Conservation (phyloP, 495 filamentous ascomycete genomes). For the Saxophila tyrrhenica region DNA sequence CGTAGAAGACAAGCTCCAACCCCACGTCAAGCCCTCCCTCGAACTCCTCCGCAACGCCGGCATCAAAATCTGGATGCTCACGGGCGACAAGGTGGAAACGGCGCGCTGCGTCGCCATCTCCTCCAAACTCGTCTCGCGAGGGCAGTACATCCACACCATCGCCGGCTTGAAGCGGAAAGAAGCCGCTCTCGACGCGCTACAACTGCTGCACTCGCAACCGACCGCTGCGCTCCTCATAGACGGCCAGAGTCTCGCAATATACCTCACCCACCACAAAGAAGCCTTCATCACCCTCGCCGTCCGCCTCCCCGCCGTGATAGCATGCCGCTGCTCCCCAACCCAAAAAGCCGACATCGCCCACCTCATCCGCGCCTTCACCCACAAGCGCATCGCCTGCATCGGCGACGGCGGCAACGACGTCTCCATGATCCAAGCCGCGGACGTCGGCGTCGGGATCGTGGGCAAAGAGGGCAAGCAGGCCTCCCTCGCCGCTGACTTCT, state of each 20-base stretch:
- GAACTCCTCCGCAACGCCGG: constrained; percentile 94
- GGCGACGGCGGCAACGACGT: constrained; percentile 98
- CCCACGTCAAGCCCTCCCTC: constrained; percentile 86
- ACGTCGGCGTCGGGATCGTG: constrained; percentile 95
- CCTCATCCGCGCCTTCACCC: constrained; percentile 83
- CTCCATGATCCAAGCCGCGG: constrained; percentile 97
- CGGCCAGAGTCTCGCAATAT: constrained; percentile 74
- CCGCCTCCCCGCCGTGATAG: constrained; percentile 78
- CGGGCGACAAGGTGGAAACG: constrained; percentile 97
- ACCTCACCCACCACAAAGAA: constrained; percentile 66
- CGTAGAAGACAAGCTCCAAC: constrained; percentile 92
- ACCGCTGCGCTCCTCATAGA: constrained; percentile 87
- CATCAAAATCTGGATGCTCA: constrained; percentile 99
- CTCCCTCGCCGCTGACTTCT: constrained; percentile 89
- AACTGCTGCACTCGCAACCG: constrained; percentile 79
- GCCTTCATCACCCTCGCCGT: constrained; percentile 87
- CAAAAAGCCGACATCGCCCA: constrained; percentile 91
- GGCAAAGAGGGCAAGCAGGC: constrained; percentile 97
- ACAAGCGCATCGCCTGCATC: constrained; percentile 90
- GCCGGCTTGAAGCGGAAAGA: constrained; percentile 57
- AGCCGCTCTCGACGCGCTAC: constrained; percentile 70
- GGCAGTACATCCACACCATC: constrained; percentile 93
- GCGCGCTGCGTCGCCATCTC: constrained; percentile 92
- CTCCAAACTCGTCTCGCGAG: constrained; percentile 84
- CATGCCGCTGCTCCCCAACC: constrained; percentile 92